These are phyloP conservation scores for Neurospora sp. DNA, from an alignment of 495 filamentous ascomycete genomes.

Conservation along the genomic window DNA sequence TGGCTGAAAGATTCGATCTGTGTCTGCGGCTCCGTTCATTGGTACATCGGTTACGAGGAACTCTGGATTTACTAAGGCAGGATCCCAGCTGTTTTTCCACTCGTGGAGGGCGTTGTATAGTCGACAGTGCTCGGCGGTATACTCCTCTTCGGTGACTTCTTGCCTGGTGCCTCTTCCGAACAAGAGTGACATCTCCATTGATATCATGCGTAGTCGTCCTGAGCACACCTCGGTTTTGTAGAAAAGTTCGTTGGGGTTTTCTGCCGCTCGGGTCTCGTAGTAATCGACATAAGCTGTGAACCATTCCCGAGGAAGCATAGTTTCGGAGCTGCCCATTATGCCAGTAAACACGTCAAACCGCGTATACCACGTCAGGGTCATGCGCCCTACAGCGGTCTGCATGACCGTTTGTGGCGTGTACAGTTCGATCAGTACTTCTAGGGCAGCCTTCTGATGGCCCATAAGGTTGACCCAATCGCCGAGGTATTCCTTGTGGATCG, in stretches of 20 bases:
- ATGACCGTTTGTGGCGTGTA: conserved; percentile 70
- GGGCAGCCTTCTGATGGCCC: conserved; percentile 85
- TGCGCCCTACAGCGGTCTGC: conserved; percentile 54
- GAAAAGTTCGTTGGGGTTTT: conserved; percentile 51
- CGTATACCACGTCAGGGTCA: conserved; percentile 76
- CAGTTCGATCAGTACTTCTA: conserved; percentile 66
- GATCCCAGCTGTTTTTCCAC: conserved; percentile 49
- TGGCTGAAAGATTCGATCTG: conserved; percentile 62
- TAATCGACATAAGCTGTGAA: conserved; percentile 55
- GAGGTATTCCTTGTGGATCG: conserved; percentile 65
- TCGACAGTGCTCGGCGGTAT: conserved; percentile 48
- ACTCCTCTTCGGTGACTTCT: conserved; percentile 53
- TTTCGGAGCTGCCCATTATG: conserved; percentile 69
- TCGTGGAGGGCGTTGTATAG: conserved; percentile 44
- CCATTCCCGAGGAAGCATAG: conserved; percentile 71
- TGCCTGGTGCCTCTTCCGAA: conserved; percentile 61
- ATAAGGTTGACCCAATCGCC: conserved; percentile 91
- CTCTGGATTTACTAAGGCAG: conserved; percentile 45
- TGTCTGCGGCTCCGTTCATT: conserved; percentile 34
- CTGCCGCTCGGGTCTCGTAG: conserved; percentile 46
- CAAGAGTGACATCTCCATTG: conserved; percentile 68
- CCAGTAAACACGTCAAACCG: conserved; percentile 81
- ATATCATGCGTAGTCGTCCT: conserved; percentile 61
- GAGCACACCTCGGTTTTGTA: conserved; percentile 57
- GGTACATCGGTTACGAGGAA: conserved; percentile 51